Conservation (phyloP, 2,329 filamentous ascomycete genomes). For the Amylocarpus encephaloides region DNA sequence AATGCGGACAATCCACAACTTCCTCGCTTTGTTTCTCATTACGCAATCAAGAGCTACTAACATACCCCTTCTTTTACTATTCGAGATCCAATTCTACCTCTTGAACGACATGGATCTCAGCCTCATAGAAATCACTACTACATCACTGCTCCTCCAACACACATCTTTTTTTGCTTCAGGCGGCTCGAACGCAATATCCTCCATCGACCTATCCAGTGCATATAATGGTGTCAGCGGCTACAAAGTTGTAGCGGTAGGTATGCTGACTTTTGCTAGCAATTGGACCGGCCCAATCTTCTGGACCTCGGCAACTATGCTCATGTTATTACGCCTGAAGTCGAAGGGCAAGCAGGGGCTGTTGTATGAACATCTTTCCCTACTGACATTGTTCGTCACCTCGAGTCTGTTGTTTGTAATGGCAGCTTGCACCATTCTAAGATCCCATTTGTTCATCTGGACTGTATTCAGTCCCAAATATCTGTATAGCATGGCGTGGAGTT, state of each 20-base stretch:
- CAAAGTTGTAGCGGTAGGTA: constrained; percentile 71
- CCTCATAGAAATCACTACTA: constrained; percentile 56
- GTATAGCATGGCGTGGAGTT: constrained; percentile 82
- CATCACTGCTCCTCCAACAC: constrained; percentile 71
- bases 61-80: constrained; percentile 75
- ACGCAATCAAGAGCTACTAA: constrained; percentile 85
- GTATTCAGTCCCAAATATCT: constrained; percentile 97
- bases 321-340: constrained; percentile 42
- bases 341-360: constrained; percentile 14
- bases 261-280: constrained; percentile 81
- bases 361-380: constrained; percentile 49
- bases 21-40: constrained; percentile 71
- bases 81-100: constrained; percentile 55
- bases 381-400: constrained; percentile 64
- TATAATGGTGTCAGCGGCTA: constrained; percentile 88
- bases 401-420: constrained; percentile 73
- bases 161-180: constrained; percentile 84
- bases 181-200: constrained; percentile 90
- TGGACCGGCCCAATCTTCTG: constrained; percentile 92
- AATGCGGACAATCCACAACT: constrained; percentile 52
- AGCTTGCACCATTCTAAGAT: constrained; percentile 75
- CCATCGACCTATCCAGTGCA: constrained; percentile 87
- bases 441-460: constrained; percentile 96
- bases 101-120: constrained; percentile 43
- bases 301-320: constrained; percentile 57